These are phyloP conservation scores for Eragrostis nindensis DNA, from an alignment of 176 grass and related monocot species.

Conservation along the genomic window DNA sequence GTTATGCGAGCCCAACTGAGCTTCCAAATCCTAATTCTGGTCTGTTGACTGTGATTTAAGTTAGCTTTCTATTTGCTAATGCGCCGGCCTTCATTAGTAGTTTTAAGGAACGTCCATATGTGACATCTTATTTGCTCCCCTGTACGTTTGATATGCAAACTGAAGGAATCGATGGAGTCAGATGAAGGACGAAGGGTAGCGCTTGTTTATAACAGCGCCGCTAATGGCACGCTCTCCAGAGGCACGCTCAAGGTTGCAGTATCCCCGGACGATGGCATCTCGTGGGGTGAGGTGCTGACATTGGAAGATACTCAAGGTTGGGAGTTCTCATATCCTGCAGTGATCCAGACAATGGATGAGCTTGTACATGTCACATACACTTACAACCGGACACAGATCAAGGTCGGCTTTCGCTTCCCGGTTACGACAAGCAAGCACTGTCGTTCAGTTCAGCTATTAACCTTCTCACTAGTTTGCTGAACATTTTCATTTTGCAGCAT, in stretches of 20 bases:
- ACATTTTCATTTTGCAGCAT: slow-evolving; percentile 34
- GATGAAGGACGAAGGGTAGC: slow-evolving; percentile 58
- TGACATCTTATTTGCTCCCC: not conserved
- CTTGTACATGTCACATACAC: slow-evolving; percentile 65
- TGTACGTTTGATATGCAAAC: not conserved
- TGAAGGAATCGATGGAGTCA: slow-evolving; percentile 70
- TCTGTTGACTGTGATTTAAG: slow-evolving; percentile 5
- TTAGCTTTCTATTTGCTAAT: slow-evolving; percentile 10
- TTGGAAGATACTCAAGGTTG: slow-evolving; percentile 50
- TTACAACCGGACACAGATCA: slow-evolving; percentile 59
- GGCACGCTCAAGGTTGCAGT: slow-evolving; percentile 55
- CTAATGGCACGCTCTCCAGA: slow-evolving; percentile 44
- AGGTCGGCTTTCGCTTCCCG: slow-evolving; percentile 24
- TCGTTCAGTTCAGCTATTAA: not conserved
- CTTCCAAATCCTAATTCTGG: slow-evolving; percentile 96
- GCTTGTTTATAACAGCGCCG: slow-evolving; percentile 45
- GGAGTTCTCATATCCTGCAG: slow-evolving; percentile 66
- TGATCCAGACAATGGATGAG: slow-evolving; percentile 53
- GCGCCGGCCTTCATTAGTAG: not conserved
- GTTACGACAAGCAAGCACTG: not conserved
- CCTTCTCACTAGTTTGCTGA: not conserved
- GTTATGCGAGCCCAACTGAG: slow-evolving; percentile 53
- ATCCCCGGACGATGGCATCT: slow-evolving; percentile 51
- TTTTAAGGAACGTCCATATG: not conserved
- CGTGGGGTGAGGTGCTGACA: slow-evolving; percentile 59